phyloP scores from a whole-genome alignment of 2,329 filamentous ascomycete genomes.

The Diaporthe longicolla region DNA sequence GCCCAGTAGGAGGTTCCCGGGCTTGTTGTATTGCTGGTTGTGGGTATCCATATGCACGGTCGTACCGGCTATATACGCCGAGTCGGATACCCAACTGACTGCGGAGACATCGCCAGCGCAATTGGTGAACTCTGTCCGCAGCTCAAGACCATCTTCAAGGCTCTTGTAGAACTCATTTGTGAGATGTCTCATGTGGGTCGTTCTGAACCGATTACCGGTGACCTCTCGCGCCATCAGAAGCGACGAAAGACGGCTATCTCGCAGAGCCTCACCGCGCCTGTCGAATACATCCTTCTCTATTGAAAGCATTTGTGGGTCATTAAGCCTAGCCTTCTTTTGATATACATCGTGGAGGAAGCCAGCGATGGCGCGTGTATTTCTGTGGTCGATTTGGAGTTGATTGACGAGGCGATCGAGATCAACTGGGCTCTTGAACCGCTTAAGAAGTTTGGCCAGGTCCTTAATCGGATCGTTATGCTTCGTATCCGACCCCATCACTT shows the following conservation, averaged over 20 bases:
- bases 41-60: constrained; percentile 73
- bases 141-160: constrained; percentile 66
- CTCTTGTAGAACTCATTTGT: constrained; percentile 59
- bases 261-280: constrained; percentile 47
- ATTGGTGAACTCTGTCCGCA: constrained; percentile 69
- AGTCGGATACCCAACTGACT: constrained; percentile 68
- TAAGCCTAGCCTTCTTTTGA: constrained; percentile 44
- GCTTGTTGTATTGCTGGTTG: constrained; percentile 77
- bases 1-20: constrained; percentile 72
- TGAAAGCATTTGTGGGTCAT: constrained; percentile 48
- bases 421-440: constrained; percentile 4
- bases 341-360: constrained; percentile 56
- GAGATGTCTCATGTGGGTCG: constrained; percentile 60
- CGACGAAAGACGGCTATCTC: constrained; percentile 53
- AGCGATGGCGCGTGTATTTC: constrained; percentile 52
- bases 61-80: constrained; percentile 72
- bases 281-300: constrained; percentile 51
- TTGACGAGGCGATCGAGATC: background rate
- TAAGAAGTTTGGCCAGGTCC: constrained; percentile 44
- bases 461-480: constrained; percentile 40
- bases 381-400: constrained; percentile 41
- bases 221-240: constrained; percentile 66
- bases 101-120: constrained; percentile 74
- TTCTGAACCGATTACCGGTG: constrained; percentile 60
- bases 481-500: constrained; percentile 30